Base-by-base conservation (phyloP, 176 grass and related monocot genomes). In the Musa itinerans region DNA sequence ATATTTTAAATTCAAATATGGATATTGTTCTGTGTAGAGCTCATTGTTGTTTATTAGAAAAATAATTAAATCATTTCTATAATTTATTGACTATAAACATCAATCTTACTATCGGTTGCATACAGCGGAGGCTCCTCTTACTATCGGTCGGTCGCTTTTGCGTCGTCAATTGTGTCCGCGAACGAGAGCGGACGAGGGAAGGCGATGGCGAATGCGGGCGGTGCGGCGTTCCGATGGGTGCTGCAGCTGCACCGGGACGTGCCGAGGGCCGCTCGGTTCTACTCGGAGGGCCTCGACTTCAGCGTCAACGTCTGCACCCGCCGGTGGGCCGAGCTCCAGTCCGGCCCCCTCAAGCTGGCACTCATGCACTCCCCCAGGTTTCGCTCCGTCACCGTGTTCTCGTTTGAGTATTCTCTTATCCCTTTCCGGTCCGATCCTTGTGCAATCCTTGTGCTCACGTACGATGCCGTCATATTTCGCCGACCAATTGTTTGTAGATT, bases 281-380 rank as follows among this genome's bases (percentile, higher is more conserved):
- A 93, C 59, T 26, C 82, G 1, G 94, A 93, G 53, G 90, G 94
- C 23, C 86, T 98, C 3, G 82, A 87, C 71, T 93, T 98, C 83
- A 84, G 80, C 55, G 84, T 91, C 79, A 86, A 82, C 27, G 84
- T 91, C 52, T 91, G 90, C 84, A 91, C 90, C 22, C 86, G 87
- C 57, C 90, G 94, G 3, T 98, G 91, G 89, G 94, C 94, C 43
- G 90, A 98, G 80, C 90, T 98, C 56, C 94, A 98, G 52, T 93
- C 86, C 50, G 94, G 90, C 50, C 82, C 90, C 9, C 82, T 98
- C 83, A 93, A 93, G 88, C 84, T 98, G 13, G 90, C 94, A 13
- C 90, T 98, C 58, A 87, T 98, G 94, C 94, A 98, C 73, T 85
- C 86, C 26, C 74, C 86, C 78, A 87, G 86, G 86, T 92, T 13